phyloP scores from a whole-genome alignment of 495 filamentous ascomycete genomes.

The Trichoderma asperelloides region DNA sequence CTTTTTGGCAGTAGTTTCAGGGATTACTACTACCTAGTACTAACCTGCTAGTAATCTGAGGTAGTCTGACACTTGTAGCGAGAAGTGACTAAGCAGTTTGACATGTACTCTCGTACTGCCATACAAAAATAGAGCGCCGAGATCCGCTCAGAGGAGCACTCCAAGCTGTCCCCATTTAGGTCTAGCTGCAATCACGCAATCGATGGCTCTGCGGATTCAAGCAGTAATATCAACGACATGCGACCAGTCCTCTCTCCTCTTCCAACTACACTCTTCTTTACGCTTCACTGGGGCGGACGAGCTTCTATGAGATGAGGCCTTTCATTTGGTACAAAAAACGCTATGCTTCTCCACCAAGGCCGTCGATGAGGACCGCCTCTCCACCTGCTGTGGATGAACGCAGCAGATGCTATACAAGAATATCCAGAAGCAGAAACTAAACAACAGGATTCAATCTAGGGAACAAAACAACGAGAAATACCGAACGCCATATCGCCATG shows the following conservation, averaged over 20 bases:
- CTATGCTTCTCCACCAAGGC: neutral
- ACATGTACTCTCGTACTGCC: neutral
- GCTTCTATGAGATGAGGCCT: neutral
- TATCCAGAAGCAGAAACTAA: neutral
- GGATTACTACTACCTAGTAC: no score
- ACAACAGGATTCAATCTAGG: neutral
- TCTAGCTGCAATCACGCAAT: constrained; percentile 6
- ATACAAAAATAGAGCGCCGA: neutral
- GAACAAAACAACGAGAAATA: neutral
- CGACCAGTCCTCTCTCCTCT: neutral
- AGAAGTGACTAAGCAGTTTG: neutral
- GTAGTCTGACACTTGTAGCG: no score
- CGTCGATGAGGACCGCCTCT: neutral
- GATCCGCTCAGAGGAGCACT: neutral
- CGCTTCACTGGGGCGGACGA: neutral
- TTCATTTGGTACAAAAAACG: neutral
- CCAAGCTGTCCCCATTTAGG: neutral
- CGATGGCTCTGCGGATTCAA: constrained; percentile 1
- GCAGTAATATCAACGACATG: neutral
- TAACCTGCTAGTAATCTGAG: no score
- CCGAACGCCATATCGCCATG: neutral
- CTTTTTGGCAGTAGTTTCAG: no score
- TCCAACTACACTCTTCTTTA: neutral
- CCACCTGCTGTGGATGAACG: neutral
- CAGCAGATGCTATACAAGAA: neutral